Conservation (phyloP, 2,329 filamentous ascomycete genomes). For the Pseudodiploospora longispora region DNA sequence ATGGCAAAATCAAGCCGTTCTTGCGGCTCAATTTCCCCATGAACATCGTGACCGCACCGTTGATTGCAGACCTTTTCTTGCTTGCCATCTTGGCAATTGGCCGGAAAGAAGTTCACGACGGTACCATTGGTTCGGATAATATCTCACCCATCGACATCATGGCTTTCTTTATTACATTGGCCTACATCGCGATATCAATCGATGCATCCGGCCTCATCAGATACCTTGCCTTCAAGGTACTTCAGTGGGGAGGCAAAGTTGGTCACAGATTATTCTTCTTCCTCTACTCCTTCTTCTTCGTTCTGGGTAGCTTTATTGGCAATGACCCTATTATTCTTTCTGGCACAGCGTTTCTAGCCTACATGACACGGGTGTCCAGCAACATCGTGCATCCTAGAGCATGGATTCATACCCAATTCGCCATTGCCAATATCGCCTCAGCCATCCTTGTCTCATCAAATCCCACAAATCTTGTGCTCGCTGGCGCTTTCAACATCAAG, state of each 20-base stretch:
- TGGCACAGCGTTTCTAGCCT: constrained; percentile 65
- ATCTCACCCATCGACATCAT: constrained; percentile 67
- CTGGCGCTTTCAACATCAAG: constrained; percentile 62
- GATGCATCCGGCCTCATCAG: constrained; percentile 67
- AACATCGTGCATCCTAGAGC: constrained; percentile 64
- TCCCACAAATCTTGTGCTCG: constrained; percentile 67
- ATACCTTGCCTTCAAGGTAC: constrained; percentile 61
- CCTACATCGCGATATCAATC: constrained; percentile 71
- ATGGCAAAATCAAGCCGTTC: constrained; percentile 29
- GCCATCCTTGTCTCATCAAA: constrained; percentile 72
- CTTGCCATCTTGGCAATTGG: constrained; percentile 63
- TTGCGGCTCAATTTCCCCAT: constrained; percentile 52
- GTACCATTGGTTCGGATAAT: constrained; percentile 55
- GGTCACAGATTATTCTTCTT: constrained; percentile 64
- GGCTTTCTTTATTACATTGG: constrained; percentile 64
- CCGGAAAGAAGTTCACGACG: constrained; percentile 56
- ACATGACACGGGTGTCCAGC: constrained; percentile 67
- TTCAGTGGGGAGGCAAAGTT: constrained; percentile 58
- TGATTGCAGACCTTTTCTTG: constrained; percentile 64
- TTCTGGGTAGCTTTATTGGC: constrained; percentile 58
- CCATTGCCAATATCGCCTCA: constrained; percentile 64
- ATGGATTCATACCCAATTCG: constrained; percentile 67
- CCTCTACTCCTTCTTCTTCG: constrained; percentile 65
- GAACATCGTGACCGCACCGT: constrained; percentile 63
- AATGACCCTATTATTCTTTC: constrained; percentile 71